phyloP scores from a whole-genome alignment of 495 filamentous ascomycete genomes.

The Podospora appendiculata region DNA sequence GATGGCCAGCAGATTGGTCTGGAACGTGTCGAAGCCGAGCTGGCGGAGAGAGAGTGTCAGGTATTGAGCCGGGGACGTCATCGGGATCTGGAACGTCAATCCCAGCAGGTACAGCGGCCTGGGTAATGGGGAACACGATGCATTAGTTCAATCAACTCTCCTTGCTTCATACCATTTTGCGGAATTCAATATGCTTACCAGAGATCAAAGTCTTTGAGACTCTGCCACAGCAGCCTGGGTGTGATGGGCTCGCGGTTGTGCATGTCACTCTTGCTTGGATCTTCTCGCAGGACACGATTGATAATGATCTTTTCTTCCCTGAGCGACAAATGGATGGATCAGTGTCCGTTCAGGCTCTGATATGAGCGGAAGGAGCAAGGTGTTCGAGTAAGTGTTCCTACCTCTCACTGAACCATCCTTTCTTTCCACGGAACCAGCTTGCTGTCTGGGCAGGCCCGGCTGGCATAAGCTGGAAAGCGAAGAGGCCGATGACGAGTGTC shows the following conservation, averaged over 20 bases:
- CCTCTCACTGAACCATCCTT: constrained; percentile 64
- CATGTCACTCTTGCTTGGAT: constrained; percentile 59
- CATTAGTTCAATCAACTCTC: neutral
- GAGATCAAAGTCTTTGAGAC: constrained; percentile 63
- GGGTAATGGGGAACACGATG: neutral
- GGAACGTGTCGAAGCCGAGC: constrained; percentile 61
- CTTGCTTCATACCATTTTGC: neutral
- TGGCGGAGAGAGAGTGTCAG: constrained; percentile 58
- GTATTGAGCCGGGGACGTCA: constrained; percentile 48
- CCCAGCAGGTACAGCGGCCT: constrained; percentile 62
- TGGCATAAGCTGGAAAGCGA: constrained; percentile 61
- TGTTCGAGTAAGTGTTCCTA: constrained; percentile 3
- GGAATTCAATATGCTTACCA: constrained; percentile 35
- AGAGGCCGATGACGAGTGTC: constrained; percentile 56
- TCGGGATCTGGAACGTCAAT: constrained; percentile 54
- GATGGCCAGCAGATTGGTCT: constrained; percentile 49
- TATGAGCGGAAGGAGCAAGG: neutral
- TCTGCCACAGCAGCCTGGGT: constrained; percentile 49
- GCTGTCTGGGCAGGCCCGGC: constrained; percentile 64
- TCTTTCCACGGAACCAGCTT: constrained; percentile 58
- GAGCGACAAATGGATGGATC: neutral
- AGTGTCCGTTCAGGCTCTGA: neutral
- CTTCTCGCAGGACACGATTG: constrained; percentile 64
- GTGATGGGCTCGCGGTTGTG: constrained; percentile 57
- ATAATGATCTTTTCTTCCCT: constrained; percentile 63